A percentile compares a stretch with the other conserved stretches of the same genome.
These are phyloP conservation scores for Glycine tomentella DNA, from an alignment of 306 rosid genomes.

Conservation along the genomic window DNA sequence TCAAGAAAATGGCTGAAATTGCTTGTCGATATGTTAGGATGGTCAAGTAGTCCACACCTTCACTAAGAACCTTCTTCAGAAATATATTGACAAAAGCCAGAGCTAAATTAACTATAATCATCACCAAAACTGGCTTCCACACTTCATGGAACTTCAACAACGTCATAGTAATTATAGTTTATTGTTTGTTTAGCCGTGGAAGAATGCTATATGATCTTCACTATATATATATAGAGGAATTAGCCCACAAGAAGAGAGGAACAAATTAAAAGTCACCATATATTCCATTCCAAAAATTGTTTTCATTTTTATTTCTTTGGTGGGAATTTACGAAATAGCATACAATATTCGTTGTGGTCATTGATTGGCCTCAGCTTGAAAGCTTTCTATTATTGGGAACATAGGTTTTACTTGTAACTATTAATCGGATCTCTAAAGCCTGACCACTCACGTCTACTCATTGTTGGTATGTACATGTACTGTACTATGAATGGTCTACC, in stretches of 20 bases:
- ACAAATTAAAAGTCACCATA: slow-evolving; percentile 9
- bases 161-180: not conserved
- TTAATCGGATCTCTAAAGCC: not conserved
- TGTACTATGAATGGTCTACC: not conserved
- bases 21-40: slow-evolving; percentile 69
- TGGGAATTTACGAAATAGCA: slow-evolving; percentile 44
- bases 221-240: slow-evolving; percentile 54
- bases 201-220: slow-evolving; percentile 8
- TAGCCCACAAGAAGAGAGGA: slow-evolving; percentile 30
- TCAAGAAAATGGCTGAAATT: slow-evolving; percentile 64
- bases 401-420: not conserved
- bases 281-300: slow-evolving; percentile 40
- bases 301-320: slow-evolving; percentile 12
- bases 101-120: slow-evolving; percentile 71
- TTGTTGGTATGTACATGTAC: not conserved
- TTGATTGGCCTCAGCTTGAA: slow-evolving; percentile 13
- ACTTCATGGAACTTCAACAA: slow-evolving; percentile 42
- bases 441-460: slow-evolving; percentile 1
- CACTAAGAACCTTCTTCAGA: slow-evolving; percentile 69
- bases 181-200: not conserved
- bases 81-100: slow-evolving; percentile 71
- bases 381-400: not conserved
- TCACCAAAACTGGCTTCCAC: slow-evolving; percentile 60
- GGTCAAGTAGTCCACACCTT: slow-evolving; percentile 61
- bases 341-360: slow-evolving; percentile 18